Evolutionary conservation across 352 stramenopile species (phyloP).

Genomic region (Lagenidium giganteum): DNA sequence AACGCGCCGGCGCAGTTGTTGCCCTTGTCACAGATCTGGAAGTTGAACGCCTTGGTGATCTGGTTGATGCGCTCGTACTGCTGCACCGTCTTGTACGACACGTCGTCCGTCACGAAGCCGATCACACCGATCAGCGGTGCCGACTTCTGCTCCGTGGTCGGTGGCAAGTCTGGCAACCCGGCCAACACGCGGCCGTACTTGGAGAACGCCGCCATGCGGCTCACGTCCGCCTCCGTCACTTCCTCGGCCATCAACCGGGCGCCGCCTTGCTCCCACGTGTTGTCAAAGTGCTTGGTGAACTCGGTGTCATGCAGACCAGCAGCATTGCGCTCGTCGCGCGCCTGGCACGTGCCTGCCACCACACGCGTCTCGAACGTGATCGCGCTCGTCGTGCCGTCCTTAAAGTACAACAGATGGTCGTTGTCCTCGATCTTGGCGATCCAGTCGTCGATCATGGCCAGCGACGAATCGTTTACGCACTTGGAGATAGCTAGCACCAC

Average conservation of each 20-base stretch:
- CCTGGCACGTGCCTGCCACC: constrained; percentile 35
- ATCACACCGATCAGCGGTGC: constrained; percentile 28
- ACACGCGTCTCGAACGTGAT: constrained; percentile 32
- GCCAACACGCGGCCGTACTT: constrained; percentile 25
- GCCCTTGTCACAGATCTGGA: constrained; percentile 24
- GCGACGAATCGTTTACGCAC: constrained; percentile 35
- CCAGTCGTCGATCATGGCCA: constrained; percentile 42
- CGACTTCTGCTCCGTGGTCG: neutral
- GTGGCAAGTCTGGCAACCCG: constrained; percentile 5
- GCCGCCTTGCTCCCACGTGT: too few species aligned
- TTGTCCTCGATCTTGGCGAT: constrained; percentile 22
- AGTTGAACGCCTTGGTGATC: constrained; percentile 32
- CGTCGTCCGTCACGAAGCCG: constrained; percentile 30
- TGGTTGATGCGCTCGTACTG: constrained; percentile 19
- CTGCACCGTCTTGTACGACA: constrained; percentile 29
- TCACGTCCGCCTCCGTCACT: constrained; percentile 17
- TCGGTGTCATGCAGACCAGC: constrained; percentile 10
- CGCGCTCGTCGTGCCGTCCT: constrained; percentile 5
- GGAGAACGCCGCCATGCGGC: constrained; percentile 30
- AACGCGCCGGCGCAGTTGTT: constrained; percentile 15
- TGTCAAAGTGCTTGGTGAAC: neutral
- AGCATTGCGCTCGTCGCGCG: constrained; percentile 21
- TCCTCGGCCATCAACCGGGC: constrained; percentile 13
- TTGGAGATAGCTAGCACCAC: constrained; percentile 66
- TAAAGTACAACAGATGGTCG: constrained; percentile 12